Evolutionary conservation across 2,329 filamentous ascomycete genomes (phyloP).

Genomic region (Cercospora zeina): DNA sequence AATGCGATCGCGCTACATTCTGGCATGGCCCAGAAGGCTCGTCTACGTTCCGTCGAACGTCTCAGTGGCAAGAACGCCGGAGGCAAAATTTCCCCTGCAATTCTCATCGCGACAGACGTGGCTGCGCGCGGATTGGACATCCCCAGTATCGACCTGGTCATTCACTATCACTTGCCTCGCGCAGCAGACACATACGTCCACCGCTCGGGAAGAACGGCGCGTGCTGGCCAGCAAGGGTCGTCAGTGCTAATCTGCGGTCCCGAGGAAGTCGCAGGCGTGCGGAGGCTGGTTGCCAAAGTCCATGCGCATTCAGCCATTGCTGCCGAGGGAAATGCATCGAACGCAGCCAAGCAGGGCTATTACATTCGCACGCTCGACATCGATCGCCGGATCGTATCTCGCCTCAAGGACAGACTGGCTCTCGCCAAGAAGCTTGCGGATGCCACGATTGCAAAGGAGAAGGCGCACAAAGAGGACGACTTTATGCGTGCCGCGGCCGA

Average conservation of each 20-base stretch:
- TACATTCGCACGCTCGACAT: conserved; percentile 80
- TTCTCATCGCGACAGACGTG: conserved; percentile 90
- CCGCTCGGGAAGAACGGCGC: conserved; percentile 88
- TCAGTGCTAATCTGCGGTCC: conserved; percentile 88
- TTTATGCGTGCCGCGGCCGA: conserved; percentile 84
- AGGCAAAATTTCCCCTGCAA: conserved; percentile 49
- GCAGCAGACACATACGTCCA: conserved; percentile 93
- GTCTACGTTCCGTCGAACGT: conserved; percentile 85
- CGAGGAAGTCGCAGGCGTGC: conserved; percentile 83
- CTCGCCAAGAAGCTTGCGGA: conserved; percentile 89
- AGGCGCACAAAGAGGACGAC: conserved; percentile 76
- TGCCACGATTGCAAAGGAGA: conserved; percentile 79
- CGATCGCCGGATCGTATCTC: conserved; percentile 73
- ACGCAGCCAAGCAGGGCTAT: conserved; percentile 55
- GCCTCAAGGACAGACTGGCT: conserved; percentile 73
- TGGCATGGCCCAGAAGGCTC: conserved; percentile 93
- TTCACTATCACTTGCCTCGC: conserved; percentile 94
- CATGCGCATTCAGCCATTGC: conserved; percentile 60
- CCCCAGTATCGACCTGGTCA: conserved; percentile 78
- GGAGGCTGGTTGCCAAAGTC: conserved; percentile 82
- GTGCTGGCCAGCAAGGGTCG: conserved; percentile 72
- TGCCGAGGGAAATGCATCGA: conserved; percentile 46
- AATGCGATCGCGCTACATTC: conserved; percentile 80
- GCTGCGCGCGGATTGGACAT: conserved; percentile 94
- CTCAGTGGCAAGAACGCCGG: conserved; percentile 63